These are phyloP conservation scores for Ceratobasidium sp. DNA, from an alignment of 1,284 basidiomycete species.

Conservation along the genomic window DNA sequence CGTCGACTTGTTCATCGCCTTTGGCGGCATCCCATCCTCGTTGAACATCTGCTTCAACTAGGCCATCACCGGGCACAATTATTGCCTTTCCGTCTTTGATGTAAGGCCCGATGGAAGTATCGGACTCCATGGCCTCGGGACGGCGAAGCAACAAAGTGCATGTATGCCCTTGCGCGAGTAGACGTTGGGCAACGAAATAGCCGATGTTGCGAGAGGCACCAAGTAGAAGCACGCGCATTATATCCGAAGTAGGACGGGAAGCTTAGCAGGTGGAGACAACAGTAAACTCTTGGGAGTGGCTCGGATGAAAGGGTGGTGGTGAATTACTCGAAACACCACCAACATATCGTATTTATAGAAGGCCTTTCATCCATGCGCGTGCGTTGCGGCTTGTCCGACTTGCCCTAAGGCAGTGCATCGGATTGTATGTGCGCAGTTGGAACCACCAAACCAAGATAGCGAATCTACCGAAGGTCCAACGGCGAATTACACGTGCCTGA, in stretches of 20 bases:
- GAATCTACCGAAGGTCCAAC: background rate
- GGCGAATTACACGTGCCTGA: too few species aligned
- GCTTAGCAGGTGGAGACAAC: background rate
- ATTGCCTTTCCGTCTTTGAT: conserved; percentile 62
- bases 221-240: conserved; percentile 63
- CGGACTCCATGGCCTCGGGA: conserved; percentile 62
- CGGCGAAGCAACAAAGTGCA: conserved; percentile 68
- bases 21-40: conserved; percentile 63
- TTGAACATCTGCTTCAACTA: conserved; percentile 63
- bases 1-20: conserved; percentile 57
- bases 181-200: conserved; percentile 65
- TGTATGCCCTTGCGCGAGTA: conserved; percentile 65
- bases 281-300: background rate
- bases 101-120: conserved; percentile 61
- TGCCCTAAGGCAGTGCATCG: background rate
- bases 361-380: too few species aligned
- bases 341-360: background rate
- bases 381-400: background rate
- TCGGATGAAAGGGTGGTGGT: background rate
- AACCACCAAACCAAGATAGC: background rate
- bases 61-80: conserved; percentile 67
- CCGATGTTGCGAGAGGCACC: conserved; percentile 76
- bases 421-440: background rate
- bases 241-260: background rate
- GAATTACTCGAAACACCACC: background rate